Conservation (phyloP, 768 basidiomycete genomes). For the Dioszegia hungarica region DNA sequence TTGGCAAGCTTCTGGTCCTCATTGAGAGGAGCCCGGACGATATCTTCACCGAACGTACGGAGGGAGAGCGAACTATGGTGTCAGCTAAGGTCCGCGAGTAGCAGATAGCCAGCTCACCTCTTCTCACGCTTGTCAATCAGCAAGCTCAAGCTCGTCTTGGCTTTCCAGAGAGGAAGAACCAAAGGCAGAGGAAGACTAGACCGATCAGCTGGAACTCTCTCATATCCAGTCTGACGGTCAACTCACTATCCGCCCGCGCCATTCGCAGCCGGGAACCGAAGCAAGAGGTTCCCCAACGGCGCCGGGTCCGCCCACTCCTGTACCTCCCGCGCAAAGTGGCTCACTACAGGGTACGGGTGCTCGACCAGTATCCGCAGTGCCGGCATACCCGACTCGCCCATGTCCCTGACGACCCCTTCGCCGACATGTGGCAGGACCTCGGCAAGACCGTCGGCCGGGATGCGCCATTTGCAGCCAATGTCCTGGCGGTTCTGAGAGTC, state of each 20-base stretch:
- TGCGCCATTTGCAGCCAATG: constrained; percentile 52
- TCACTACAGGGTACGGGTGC: constrained; percentile 70
- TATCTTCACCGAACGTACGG: constrained; percentile 74
- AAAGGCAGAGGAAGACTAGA: constrained; percentile 70
- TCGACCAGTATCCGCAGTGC: constrained; percentile 65
- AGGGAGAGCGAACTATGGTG: constrained; percentile 71
- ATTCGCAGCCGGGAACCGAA: constrained; percentile 61
- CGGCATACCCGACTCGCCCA: constrained; percentile 56
- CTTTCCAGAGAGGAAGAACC: constrained; percentile 93
- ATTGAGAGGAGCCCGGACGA: constrained; percentile 53
- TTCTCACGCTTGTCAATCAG: constrained; percentile 98
- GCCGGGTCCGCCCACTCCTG: constrained; percentile 54
- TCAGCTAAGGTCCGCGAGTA: background rate
- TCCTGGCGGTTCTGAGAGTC: constrained; percentile 56
- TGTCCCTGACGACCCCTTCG: constrained; percentile 59
- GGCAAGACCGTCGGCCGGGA: constrained; percentile 78
- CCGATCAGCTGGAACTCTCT: background rate
- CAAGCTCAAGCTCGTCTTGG: constrained; percentile 73
- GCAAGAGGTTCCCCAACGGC: constrained; percentile 58
- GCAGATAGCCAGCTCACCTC: constrained; percentile 56
- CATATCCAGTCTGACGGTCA: no score
- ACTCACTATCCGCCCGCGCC: constrained; percentile 58
- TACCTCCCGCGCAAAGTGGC: constrained; percentile 63
- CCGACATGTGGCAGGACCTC: constrained; percentile 77
- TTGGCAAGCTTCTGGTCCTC: background rate